Evolutionary conservation across 1,139 yeast genomes (phyloP), one percentile per base, ranked within the genome.

Genomic region (Pichia sp.): DNA sequence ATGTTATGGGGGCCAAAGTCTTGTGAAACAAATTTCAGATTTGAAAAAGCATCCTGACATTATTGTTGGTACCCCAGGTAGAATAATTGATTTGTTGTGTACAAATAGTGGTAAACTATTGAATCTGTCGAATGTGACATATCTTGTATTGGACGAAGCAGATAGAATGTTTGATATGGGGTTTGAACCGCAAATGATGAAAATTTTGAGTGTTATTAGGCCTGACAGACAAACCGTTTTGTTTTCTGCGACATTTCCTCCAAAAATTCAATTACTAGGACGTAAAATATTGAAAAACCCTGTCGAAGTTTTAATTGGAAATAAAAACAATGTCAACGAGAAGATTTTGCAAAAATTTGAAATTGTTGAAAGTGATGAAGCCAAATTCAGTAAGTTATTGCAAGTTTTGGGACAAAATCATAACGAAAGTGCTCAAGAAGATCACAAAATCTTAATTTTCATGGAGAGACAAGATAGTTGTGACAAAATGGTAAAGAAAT

Each of bases 131-230:
- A 67, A 94, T 38, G 79, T 85, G 3, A 82, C 96, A 0, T 88
- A 82, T 61, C 72, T 87, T 26, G 95, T 90, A 0, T 67, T 94
- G 48, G 99, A 94, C 61, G 99, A 94, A 61, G 97, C 98, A 1
- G 99, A 94, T 64, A 68, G 99, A 54, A 81, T 92, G 85, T 90
- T 90, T 66, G 99, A 92, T 64, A 72, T 92, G 77, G 99, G 99
- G 2, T 94, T 94, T 65, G 98, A 88, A 58, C 98, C 98, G 0
- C 99, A 94, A 60, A 90, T 94, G 3, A 80, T 77, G 56, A 86
- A 87, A 57, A 83, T 94, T 31, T 71, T 88, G 57, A 71, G 77
- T 32, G 85, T 85, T 39, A 74, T 87, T 2, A 71, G 97, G 44
- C 95, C 95, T 0, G 96, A 90, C 58, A 70, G 84, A 45, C 98